phyloP scores from a whole-genome alignment of 305 asterid genomes.

The Ilex paraguariensis region DNA sequence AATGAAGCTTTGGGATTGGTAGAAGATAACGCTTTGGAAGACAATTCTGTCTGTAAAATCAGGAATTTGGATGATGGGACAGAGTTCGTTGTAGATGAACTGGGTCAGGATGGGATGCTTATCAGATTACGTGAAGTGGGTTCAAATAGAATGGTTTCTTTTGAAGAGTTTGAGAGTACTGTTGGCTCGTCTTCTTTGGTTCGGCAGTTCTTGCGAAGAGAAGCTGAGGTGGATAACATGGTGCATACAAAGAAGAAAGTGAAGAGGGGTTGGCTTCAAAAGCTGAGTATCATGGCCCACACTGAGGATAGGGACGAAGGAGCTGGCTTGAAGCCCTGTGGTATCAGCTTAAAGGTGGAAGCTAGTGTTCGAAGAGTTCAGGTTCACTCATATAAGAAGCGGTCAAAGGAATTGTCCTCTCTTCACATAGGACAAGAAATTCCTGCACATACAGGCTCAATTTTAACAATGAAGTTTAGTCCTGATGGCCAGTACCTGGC shows the following conservation, averaged over 20 bases:
- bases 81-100: constrained; percentile 39
- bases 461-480: constrained; percentile 78
- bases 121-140: constrained; percentile 45
- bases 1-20: constrained; percentile 21
- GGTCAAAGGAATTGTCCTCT: constrained; percentile 57
- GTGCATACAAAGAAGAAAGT: constrained; percentile 34
- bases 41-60: constrained; percentile 29
- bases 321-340: constrained; percentile 24
- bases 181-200: constrained; percentile 58
- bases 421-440: constrained; percentile 66
- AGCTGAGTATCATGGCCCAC: constrained; percentile 30
- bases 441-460: constrained; percentile 75
- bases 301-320: constrained; percentile 31
- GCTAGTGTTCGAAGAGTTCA: constrained; percentile 33
- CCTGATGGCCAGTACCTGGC: constrained; percentile 73
- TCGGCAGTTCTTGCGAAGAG: constrained; percentile 40
- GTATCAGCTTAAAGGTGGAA: constrained; percentile 13
- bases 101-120: constrained; percentile 35
- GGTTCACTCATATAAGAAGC: constrained; percentile 37
- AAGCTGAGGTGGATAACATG: constrained; percentile 23
- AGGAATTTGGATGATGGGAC: constrained; percentile 44
- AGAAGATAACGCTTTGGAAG: constrained; percentile 29
- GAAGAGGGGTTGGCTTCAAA: constrained; percentile 51
- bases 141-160: constrained; percentile 40
- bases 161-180: constrained; percentile 56